These are phyloP conservation scores for Sutorius australiensis DNA, from an alignment of 768 basidiomycete species.

Conservation along the genomic window DNA sequence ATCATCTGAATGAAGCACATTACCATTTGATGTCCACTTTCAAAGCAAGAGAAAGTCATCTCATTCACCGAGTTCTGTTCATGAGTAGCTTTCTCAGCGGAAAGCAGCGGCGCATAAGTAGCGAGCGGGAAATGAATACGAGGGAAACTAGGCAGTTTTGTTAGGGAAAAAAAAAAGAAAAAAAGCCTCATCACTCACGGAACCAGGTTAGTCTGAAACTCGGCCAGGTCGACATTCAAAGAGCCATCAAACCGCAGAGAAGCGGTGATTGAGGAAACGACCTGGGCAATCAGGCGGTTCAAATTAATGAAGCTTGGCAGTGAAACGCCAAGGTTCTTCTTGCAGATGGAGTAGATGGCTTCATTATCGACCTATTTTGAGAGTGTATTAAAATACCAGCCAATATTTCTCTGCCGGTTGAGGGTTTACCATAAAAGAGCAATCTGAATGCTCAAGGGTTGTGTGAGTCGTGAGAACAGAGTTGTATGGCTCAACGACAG, in stretches of 20 bases:
- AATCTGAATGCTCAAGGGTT: conserved; percentile 99
- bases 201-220: conserved; percentile 98
- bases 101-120: conserved; percentile 92
- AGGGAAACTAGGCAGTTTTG: conserved; percentile 63
- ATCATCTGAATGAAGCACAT: neutral
- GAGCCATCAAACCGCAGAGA: conserved; percentile 97
- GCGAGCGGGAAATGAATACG: conserved; percentile 98
- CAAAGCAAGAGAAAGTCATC: conserved; percentile 98
- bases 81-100: conserved; percentile 92
- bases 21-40: conserved; percentile 95
- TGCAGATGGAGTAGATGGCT: conserved; percentile 99
- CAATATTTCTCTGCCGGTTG: neutral
- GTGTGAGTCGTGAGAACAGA: conserved; percentile 97
- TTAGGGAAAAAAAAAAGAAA: neutral
- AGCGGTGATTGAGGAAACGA: conserved; percentile 96
- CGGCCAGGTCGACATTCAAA: conserved; percentile 94
- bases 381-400: conserved; percentile 6
- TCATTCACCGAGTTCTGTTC: conserved; percentile 97
- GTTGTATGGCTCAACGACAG: conserved; percentile 99
- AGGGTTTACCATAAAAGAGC: conserved; percentile 89
- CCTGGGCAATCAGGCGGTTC: conserved; percentile 96
- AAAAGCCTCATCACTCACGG: conserved; percentile 55
- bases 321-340: conserved; percentile 82
- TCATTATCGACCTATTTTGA: conserved; percentile 86
- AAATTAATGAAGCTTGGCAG: conserved; percentile 91